A percentile compares a stretch with the other conserved stretches of the same genome.
These are phyloP conservation scores for Ogataea haglerorum DNA, from an alignment of 805 yeast genomes.

Conservation along the genomic window DNA sequence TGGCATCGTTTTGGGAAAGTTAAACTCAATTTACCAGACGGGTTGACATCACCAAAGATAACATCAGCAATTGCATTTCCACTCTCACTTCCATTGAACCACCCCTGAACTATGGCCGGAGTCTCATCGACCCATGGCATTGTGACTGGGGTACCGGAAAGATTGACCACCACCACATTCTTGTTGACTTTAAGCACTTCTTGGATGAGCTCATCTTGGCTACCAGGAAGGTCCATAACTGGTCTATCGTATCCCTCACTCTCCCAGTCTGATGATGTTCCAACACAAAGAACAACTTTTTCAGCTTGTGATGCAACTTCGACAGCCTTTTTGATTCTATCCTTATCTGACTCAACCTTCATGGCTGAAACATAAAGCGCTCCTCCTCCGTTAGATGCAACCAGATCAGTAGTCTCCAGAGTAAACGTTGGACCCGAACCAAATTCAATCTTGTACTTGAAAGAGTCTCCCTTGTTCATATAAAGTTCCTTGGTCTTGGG, in stretches of 20 bases:
- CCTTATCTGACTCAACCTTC: slow-evolving; percentile 29
- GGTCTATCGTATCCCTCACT: slow-evolving; percentile 57
- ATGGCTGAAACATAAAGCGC: slow-evolving; percentile 23
- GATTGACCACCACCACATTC: slow-evolving; percentile 52
- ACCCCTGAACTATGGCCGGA: slow-evolving; percentile 47
- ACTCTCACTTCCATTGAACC: slow-evolving; percentile 56
- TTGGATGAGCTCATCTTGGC: slow-evolving; percentile 42
- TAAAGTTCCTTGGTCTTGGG: slow-evolving; percentile 19
- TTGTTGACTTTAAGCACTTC: slow-evolving; percentile 46
- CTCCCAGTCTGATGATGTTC: slow-evolving; percentile 55
- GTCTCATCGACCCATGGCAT: slow-evolving; percentile 49
- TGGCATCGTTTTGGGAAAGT: slow-evolving; percentile 50
- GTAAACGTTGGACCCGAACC: slow-evolving; percentile 40
- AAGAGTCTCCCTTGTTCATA: slow-evolving; percentile 34
- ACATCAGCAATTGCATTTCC: slow-evolving; percentile 62
- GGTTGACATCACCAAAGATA: slow-evolving; percentile 56
- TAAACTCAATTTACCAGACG: slow-evolving; percentile 56
- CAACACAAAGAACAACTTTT: slow-evolving; percentile 50
- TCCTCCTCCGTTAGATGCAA: slow-evolving; percentile 31
- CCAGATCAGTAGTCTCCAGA: slow-evolving; percentile 16
- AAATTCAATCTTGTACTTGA: slow-evolving; percentile 38
- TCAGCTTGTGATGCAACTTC: slow-evolving; percentile 48
- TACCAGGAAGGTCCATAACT: slow-evolving; percentile 49
- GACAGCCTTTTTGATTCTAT: slow-evolving; percentile 41
- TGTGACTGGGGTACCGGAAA: slow-evolving; percentile 60